Conservation (phyloP, 495 filamentous ascomycete species). For the Penicillium parvum region DNA sequence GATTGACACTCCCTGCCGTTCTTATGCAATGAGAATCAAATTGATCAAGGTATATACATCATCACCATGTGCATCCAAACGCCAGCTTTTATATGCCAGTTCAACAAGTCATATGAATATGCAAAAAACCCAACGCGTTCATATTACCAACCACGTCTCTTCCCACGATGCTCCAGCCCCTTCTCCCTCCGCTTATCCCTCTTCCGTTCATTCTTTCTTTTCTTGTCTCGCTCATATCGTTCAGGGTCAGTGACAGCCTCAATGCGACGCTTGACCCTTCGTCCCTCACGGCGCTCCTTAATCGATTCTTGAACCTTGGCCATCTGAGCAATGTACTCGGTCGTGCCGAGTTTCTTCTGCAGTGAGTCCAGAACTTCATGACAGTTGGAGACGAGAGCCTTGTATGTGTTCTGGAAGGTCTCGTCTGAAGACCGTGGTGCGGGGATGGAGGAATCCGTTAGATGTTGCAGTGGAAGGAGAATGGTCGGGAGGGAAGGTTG, state of each 20-base stretch:
- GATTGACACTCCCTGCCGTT: no score
- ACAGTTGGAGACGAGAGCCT: conserved; percentile 60
- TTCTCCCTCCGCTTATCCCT: conserved; percentile 76
- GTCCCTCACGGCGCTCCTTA: conserved; percentile 60
- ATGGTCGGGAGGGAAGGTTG: conserved; percentile 55
- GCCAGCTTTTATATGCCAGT: conserved; percentile 27
- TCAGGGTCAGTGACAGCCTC: conserved; percentile 81
- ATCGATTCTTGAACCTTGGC: conserved; percentile 63
- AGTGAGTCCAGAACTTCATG: conserved; percentile 68
- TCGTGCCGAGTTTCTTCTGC: conserved; percentile 80
- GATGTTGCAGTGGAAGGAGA: conserved; percentile 74
- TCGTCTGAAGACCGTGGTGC: conserved; percentile 61
- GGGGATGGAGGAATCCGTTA: conserved; percentile 74
- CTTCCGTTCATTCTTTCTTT: conserved; percentile 79
- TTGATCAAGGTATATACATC: conserved; percentile 11
- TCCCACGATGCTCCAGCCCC: conserved; percentile 60
- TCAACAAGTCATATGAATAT: conserved; percentile 25
- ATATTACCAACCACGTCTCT: conserved; percentile 62
- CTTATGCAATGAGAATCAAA: conserved; percentile 10
- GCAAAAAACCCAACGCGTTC: conserved; percentile 5
- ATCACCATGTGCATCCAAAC: conserved; percentile 12
- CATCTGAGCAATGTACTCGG: conserved; percentile 66
- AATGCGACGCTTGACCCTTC: conserved; percentile 78
- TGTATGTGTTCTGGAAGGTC: conserved; percentile 61
- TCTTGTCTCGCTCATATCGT: conserved; percentile 71